Percentiles rank a stretch among this genome's conserved stretches.
Evolutionary conservation across 1,139 yeast genomes (phyloP).

Genomic region (Pneumocystis sp.): DNA sequence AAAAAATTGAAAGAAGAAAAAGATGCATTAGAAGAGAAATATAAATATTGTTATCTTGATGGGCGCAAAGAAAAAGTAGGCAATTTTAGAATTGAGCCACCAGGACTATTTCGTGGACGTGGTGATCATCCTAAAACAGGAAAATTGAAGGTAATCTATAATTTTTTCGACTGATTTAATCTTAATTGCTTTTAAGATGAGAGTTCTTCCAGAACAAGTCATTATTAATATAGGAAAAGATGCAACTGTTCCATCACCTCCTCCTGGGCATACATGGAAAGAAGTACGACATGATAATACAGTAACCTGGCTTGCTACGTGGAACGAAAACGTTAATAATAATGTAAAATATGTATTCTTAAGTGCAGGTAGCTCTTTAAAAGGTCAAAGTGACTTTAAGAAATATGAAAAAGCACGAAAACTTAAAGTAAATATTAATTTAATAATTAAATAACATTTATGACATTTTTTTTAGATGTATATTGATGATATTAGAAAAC

Average conservation of each 20-base stretch:
- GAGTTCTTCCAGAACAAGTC: slow-evolving; percentile 81
- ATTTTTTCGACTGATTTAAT: slow-evolving; percentile 11
- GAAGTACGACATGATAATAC: slow-evolving; percentile 77
- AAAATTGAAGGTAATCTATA: slow-evolving; percentile 30
- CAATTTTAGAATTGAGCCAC: slow-evolving; percentile 88
- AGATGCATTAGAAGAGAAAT: slow-evolving; percentile 66
- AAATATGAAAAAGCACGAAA: slow-evolving; percentile 90
- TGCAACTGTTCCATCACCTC: slow-evolving; percentile 64
- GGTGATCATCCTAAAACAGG: slow-evolving; percentile 97
- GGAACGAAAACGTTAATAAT: slow-evolving; percentile 86
- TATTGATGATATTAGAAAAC: slow-evolving; percentile 58
- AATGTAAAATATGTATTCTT: slow-evolving; percentile 75
- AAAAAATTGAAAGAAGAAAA: slow-evolving; percentile 54
- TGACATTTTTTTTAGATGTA: slow-evolving; percentile 26
- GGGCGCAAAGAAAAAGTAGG: slow-evolving; percentile 90
- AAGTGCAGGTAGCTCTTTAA: slow-evolving; percentile 80
- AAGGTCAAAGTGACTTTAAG: slow-evolving; percentile 80
- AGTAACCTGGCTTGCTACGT: slow-evolving; percentile 92
- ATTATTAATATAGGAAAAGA: slow-evolving; percentile 67
- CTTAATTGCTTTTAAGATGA: slow-evolving; percentile 17
- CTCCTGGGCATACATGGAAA: slow-evolving; percentile 82
- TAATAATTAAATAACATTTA: slow-evolving; percentile 22
- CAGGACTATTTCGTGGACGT: slow-evolving; percentile 88
- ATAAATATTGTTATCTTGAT: slow-evolving; percentile 61
- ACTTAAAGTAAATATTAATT: slow-evolving; percentile 23